Percentiles rank a stretch among this genome's conserved stretches.
Evolutionary conservation across 164 flowering plant genomes (phyloP).

Genomic region (Magnolia sinica): DNA sequence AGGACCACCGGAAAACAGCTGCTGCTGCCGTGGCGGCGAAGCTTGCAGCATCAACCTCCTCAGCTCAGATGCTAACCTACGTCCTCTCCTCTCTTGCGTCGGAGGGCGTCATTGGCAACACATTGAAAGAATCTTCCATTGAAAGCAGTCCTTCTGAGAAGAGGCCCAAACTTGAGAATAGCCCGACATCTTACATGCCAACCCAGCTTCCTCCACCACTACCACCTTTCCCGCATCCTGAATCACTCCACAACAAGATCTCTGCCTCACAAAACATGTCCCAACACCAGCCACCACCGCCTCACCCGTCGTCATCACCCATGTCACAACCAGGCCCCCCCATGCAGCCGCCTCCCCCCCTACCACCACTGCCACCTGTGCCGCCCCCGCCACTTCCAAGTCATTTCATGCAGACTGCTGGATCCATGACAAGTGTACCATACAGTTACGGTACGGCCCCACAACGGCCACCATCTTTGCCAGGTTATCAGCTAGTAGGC

Average conservation of each 20-base stretch:
- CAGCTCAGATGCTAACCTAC: constrained; percentile 91
- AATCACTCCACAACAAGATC: constrained; percentile 32
- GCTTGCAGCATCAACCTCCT: constrained; percentile 84
- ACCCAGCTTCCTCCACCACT: constrained; percentile 42
- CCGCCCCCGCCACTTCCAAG: constrained; percentile 51
- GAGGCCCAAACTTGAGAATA: constrained; percentile 60
- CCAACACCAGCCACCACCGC: constrained; percentile 19
- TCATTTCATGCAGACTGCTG: constrained; percentile 52
- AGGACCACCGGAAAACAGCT: constrained; percentile 65
- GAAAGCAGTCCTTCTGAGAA: constrained; percentile 57
- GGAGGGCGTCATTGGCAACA: constrained; percentile 59
- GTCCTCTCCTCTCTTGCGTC: constrained; percentile 88
- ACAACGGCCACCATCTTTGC: constrained; percentile 36
- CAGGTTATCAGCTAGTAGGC: constrained; percentile 41
- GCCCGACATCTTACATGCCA: constrained; percentile 35
- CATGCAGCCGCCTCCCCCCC: constrained; percentile 19
- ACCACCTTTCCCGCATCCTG: constrained; percentile 40
- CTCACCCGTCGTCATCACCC: constrained; percentile 59
- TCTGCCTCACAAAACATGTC: constrained; percentile 24
- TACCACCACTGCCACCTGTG: constrained; percentile 40
- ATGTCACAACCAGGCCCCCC: constrained; percentile 15
- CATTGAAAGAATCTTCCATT: constrained; percentile 38
- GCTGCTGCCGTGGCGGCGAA: constrained; percentile 93
- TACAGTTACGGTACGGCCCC: constrained; percentile 46
- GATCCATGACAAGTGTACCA: constrained; percentile 38